phyloP scores from a whole-genome alignment of 139 green algal genomes.

The Ettlia oleoabundans region DNA sequence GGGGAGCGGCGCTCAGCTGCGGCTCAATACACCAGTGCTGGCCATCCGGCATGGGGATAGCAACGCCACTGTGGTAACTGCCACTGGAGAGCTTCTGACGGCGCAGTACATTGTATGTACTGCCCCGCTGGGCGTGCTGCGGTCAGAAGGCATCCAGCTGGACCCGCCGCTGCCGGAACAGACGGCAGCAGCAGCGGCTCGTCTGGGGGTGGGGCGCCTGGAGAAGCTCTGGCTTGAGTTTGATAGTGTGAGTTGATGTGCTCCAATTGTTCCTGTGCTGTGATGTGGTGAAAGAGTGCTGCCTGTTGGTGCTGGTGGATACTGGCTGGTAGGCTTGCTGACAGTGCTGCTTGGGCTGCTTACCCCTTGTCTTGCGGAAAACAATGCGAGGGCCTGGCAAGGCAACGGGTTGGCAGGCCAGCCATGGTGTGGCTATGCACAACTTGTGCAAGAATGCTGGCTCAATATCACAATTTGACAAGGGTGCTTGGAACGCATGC shows the following conservation, averaged over 20 bases:
- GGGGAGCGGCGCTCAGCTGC: background rate
- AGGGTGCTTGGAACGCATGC: too few relatives aligned
- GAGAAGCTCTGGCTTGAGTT: slow-evolving; percentile 32
- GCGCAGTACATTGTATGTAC: slow-evolving; percentile 46
- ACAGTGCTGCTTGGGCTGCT: too few relatives aligned
- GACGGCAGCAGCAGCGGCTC: slow-evolving; percentile 5
- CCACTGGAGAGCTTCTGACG: background rate
- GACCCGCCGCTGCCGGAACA: slow-evolving; percentile 36
- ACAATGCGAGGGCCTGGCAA: too few relatives aligned
- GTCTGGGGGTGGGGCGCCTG: slow-evolving; percentile 15
- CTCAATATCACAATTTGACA: too few relatives aligned
- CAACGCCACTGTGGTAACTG: background rate
- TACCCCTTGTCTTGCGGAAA: too few relatives aligned
- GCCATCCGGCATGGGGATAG: slow-evolving; percentile 11
- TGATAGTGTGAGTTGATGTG: background rate
- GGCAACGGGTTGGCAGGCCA: too few relatives aligned
- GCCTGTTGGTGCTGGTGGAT: too few relatives aligned
- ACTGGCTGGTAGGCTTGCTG: too few relatives aligned
- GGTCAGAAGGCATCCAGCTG: slow-evolving; percentile 1
- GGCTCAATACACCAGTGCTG: background rate
- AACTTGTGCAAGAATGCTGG: too few relatives aligned
- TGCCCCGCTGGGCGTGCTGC: slow-evolving; percentile 41
- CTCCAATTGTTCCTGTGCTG: background rate
- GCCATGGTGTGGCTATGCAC: too few relatives aligned
- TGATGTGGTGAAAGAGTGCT: background rate